Evolutionary conservation across 2,329 filamentous ascomycete species (phyloP), one percentile per base, ranked within the genome.

Genomic region (Fusarium sp.): DNA sequence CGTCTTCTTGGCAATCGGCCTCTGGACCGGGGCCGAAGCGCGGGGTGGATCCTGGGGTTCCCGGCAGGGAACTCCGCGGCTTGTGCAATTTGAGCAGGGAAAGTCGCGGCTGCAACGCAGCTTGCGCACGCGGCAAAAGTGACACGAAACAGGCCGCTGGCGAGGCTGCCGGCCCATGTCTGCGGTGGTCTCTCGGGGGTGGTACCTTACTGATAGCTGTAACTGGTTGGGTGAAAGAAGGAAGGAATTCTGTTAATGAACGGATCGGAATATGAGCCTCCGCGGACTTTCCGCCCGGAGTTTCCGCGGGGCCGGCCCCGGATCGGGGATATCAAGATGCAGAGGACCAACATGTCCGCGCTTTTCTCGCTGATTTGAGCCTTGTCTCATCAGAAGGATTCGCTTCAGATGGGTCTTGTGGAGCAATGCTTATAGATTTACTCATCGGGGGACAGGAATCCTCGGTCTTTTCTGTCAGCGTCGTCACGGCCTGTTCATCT

Each of bases 41-140:
- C 69, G 64, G 55, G 61, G 71, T 73, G 73, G 73, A 65, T 74
- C 70, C 42, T 66, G 68, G 14, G 68, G 57, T 27, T 73, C 71
- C 36, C 74, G 75, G 67, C 78, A 80, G 18, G 69, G 66, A 23
- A 79, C 69, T 65, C 77, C 78, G 67, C 78, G 77, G 64, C 74
- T 76, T 53, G 75, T 77, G 65, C 78, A 80, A 72, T 80, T 80
- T 53, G 74, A 74, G 64, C 78, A 80, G 3, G 78, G 78, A 55
- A 79, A 79, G 51, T 76, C 70, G 40, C 78, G 75, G 58, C 77
- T 80, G 70, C 78, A 80, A 38, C 78, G 75, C 44, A 80, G 64
- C 70, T 80, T 80, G 61, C 77, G 77, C 53, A 74, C 69, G 58
- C 78, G 72, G 64, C 78, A 79, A 57, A 79, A 73, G 59, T 77